phyloP scores from a whole-genome alignment of 768 basidiomycete species.

The Boletus reticulatus region DNA sequence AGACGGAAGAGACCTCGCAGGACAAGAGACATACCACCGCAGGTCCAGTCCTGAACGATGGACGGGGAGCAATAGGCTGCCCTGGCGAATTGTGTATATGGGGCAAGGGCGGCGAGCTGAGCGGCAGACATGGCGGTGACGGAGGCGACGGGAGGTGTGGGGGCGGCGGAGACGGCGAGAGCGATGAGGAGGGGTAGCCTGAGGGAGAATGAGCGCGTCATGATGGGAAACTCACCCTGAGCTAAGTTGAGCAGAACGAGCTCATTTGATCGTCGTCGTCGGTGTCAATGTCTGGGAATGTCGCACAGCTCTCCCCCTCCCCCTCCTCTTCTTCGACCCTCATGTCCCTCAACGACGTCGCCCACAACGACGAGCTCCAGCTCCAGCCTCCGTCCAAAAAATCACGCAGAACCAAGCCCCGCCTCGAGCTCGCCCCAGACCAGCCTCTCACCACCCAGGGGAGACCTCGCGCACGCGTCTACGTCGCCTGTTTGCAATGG shows the following conservation, averaged over 20 bases:
- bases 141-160: not conserved
- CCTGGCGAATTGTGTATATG: conserved; percentile 52
- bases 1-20: not conserved
- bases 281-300: not conserved
- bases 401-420: conserved; percentile 51
- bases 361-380: not conserved
- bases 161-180: not conserved
- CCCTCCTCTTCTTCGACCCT: too few species aligned
- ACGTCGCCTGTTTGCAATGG: conserved; percentile 80
- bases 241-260: too few species aligned
- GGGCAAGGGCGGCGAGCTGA: conserved; percentile 38
- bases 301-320: too few species aligned
- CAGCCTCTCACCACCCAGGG: conserved; percentile 82
- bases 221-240: too few species aligned
- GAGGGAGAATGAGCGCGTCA: not conserved
- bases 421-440: conserved; percentile 66
- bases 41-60: conserved; percentile 40
- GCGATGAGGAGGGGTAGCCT: conserved; percentile 1
- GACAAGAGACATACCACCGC: conserved; percentile 35
- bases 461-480: conserved; percentile 72
- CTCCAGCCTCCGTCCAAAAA: conserved; percentile 27
- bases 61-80: conserved; percentile 51
- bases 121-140: conserved; percentile 27
- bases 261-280: not conserved
- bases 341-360: conserved; percentile 20